Evolutionary conservation across 495 filamentous ascomycete genomes (phyloP).

Genomic region (Rhypophila decipiens): DNA sequence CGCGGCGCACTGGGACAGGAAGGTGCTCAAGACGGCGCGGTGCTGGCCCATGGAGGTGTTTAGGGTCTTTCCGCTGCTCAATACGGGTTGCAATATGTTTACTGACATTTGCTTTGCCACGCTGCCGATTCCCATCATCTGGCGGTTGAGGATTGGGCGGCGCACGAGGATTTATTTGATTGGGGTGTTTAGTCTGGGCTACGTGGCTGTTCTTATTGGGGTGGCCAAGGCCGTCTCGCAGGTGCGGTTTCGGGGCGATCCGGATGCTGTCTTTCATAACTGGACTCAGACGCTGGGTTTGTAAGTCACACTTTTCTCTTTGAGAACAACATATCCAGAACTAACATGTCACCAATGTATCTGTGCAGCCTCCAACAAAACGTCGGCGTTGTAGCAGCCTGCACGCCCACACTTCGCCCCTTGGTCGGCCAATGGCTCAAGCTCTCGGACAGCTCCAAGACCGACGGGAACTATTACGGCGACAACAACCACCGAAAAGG

Average conservation of each 20-base stretch:
- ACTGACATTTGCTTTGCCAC: slow-evolving; percentile 16
- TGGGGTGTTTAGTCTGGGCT: slow-evolving; percentile 13
- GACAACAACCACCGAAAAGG: slow-evolving; percentile 1
- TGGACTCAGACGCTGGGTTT: background rate
- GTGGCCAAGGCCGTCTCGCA: background rate
- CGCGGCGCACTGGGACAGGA: background rate
- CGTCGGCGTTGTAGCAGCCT: slow-evolving; percentile 15
- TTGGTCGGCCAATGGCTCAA: slow-evolving; percentile 10
- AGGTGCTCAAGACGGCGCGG: background rate
- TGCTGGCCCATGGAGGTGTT: background rate
- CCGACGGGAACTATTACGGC: slow-evolving; percentile 3
- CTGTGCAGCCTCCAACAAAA: slow-evolving; percentile 16
- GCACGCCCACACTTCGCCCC: slow-evolving; percentile 14
- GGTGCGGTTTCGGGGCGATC: background rate
- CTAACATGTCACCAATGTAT: too few species aligned
- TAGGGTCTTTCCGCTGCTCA: background rate
- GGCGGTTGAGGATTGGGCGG: slow-evolving; percentile 11
- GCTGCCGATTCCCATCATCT: slow-evolving; percentile 15
- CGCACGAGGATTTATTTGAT: slow-evolving; percentile 9
- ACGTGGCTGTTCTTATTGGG: background rate
- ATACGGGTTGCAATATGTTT: background rate
- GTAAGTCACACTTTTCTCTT: background rate
- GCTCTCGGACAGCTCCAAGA: slow-evolving; percentile 5
- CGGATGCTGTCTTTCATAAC: background rate
- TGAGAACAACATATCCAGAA: too few species aligned